phyloP scores from a whole-genome alignment of 495 filamentous ascomycete species.

The Mycothermus thermophilus region DNA sequence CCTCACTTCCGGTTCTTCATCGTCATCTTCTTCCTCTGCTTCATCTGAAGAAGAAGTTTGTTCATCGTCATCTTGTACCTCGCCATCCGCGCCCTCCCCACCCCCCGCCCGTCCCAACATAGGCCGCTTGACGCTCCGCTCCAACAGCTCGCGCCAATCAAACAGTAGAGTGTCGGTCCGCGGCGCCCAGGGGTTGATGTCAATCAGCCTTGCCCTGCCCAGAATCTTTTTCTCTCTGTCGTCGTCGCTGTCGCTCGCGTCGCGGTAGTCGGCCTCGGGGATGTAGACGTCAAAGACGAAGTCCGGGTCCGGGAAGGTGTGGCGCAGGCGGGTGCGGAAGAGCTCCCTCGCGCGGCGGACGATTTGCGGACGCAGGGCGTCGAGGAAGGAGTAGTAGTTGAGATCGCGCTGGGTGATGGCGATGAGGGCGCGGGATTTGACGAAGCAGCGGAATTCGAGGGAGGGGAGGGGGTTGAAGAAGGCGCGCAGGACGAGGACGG shows the following conservation, averaged over 20 bases:
- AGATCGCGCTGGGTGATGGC: constrained; percentile 81
- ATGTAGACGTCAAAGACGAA: constrained; percentile 90
- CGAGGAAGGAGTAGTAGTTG: constrained; percentile 77
- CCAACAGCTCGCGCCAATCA: constrained; percentile 77
- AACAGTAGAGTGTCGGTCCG: constrained; percentile 83
- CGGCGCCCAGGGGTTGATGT: constrained; percentile 91
- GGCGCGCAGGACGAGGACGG: constrained; percentile 63
- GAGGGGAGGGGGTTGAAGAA: constrained; percentile 77
- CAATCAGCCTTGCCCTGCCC: constrained; percentile 64
- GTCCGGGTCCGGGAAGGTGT: constrained; percentile 66
- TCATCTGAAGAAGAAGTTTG: constrained; percentile 18
- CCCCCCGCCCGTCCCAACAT: constrained; percentile 29
- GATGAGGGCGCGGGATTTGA: constrained; percentile 60
- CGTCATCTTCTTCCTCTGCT: constrained; percentile 41
- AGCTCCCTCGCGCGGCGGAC: constrained; percentile 49
- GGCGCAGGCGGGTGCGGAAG: constrained; percentile 57
- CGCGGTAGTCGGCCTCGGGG: constrained; percentile 51
- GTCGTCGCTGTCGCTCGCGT: constrained; percentile 28
- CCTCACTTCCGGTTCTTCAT: constrained; percentile 62
- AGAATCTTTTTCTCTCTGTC: constrained; percentile 32
- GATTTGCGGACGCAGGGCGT: constrained; percentile 47
- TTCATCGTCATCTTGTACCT: constrained; percentile 22
- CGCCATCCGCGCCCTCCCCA: constrained; percentile 19
- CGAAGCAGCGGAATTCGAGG: constrained; percentile 91
- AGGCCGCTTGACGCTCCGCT: constrained; percentile 43